phyloP scores from a whole-genome alignment of 2,329 filamentous ascomycete species.

The Drechmeria coniospora region DNA sequence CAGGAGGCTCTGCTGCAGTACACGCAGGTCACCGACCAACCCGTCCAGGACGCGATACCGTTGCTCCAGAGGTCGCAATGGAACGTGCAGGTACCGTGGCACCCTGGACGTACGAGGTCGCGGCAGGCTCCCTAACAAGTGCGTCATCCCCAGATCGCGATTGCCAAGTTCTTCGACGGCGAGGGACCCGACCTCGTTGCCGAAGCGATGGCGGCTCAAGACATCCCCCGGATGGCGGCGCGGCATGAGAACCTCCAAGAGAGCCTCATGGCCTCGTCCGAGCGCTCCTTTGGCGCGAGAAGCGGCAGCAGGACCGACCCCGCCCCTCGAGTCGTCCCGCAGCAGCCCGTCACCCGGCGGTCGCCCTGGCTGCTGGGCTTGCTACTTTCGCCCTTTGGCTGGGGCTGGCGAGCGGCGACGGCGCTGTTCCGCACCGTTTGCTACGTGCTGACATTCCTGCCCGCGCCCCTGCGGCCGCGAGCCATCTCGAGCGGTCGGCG shows the following conservation, averaged over 20 bases:
- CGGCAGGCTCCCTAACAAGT: neutral
- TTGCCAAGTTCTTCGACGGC: slow-evolving; percentile 95
- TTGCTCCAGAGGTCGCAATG: slow-evolving; percentile 78
- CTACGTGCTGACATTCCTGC: slow-evolving; percentile 68
- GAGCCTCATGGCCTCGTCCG: slow-evolving; percentile 26
- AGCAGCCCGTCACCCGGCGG: slow-evolving; percentile 50
- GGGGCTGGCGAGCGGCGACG: slow-evolving; percentile 59
- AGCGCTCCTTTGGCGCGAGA: slow-evolving; percentile 8
- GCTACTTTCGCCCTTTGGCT: slow-evolving; percentile 65
- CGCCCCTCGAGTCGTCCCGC: slow-evolving; percentile 77
- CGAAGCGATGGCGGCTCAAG: slow-evolving; percentile 53
- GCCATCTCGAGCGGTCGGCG: slow-evolving; percentile 35
- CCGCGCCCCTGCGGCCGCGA: slow-evolving; percentile 43
- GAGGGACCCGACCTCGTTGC: slow-evolving; percentile 71
- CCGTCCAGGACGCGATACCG: slow-evolving; percentile 58
- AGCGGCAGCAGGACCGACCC: slow-evolving; percentile 32
- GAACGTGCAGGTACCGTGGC: slow-evolving; percentile 64
- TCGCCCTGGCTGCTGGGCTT: slow-evolving; percentile 64
- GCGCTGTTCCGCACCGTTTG: slow-evolving; percentile 57
- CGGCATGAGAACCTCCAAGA: slow-evolving; percentile 63
- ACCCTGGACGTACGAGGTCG: neutral
- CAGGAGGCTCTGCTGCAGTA: slow-evolving; percentile 79
- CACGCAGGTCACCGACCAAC: slow-evolving; percentile 74
- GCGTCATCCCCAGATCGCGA: slow-evolving; percentile 55
- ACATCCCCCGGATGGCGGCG: slow-evolving; percentile 44